phyloP scores from a whole-genome alignment of 176 grass and related monocot genomes.

The Guadua angustifolia region DNA sequence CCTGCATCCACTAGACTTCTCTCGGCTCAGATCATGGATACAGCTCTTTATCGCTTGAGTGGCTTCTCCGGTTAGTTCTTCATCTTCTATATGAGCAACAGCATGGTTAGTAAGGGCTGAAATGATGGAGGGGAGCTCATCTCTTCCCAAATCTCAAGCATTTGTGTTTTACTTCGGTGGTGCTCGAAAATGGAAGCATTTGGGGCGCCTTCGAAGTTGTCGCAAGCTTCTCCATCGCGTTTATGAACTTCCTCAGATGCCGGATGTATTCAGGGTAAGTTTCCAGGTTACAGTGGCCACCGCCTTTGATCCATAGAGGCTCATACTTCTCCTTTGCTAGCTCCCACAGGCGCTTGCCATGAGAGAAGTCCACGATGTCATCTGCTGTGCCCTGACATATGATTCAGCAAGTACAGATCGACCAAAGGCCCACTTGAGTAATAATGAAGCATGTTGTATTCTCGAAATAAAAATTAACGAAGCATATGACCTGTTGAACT shows the following conservation, averaged over 20 bases:
- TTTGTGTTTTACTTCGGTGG: conserved; percentile 73
- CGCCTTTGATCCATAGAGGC: conserved; percentile 87
- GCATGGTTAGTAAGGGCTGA: conserved; percentile 28
- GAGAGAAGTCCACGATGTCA: conserved; percentile 85
- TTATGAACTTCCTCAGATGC: conserved; percentile 82
- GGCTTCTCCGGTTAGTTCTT: conserved; percentile 21
- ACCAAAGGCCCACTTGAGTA: not conserved
- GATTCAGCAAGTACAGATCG: not conserved
- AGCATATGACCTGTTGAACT: not conserved
- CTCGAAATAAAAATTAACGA: not conserved
- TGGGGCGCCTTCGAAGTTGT: conserved; percentile 34
- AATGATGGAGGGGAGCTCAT: not conserved
- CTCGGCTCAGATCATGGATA: not conserved
- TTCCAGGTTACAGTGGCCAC: conserved; percentile 93
- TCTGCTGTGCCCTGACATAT: conserved; percentile 76
- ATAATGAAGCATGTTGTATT: not conserved
- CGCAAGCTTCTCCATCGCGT: conserved; percentile 79
- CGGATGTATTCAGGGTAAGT: conserved; percentile 91
- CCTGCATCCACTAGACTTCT: conserved; percentile 4
- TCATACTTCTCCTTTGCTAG: conserved; percentile 92
- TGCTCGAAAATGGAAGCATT: conserved; percentile 46
- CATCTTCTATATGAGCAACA: not conserved
- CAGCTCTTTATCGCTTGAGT: not conserved
- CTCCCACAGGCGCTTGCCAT: conserved; percentile 90
- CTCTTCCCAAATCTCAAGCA: conserved; percentile 92